Base-by-base conservation (phyloP, 2,329 filamentous ascomycete genomes). In the Trichoderma gracile region DNA sequence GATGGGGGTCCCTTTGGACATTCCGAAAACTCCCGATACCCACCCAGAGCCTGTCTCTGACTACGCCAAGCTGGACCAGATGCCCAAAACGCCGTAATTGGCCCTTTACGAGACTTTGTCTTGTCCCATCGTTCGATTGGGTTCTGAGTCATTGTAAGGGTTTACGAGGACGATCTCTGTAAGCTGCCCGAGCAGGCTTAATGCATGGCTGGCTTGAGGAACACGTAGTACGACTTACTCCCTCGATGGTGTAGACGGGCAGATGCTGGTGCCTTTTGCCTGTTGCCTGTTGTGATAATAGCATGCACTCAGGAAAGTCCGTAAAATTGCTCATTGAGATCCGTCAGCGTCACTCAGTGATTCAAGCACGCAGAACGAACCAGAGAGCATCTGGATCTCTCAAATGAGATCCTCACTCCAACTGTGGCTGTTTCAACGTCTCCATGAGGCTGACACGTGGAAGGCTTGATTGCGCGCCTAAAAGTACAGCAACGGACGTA, bases 1-100 rank as follows among this genome's bases (percentile, higher is more conserved):
- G 61, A 64, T 64, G 61, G 61, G 61, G 61, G 61, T 64, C 25
- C 25, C 43, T 19, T 21, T 46, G 56, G 30, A 14, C n/a, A 43
- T 65, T 43, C 63, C 63, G 63, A 65, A 60, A 60, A 47, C n/a
- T 65, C 50, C 56, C 62, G 65, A 65, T 50, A 53, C 64, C 54
- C 62, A 59, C 42, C 25, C 23, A 15, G 33, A 25, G 10, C 46
- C 27, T 53, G 40, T 53, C 58, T 45, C 15, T 40, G 14, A 46
- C 30, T 5, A 38, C 14, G 61, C 33, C 56, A 40, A 64, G 33
- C 15, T 6, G n/a, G 40, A 56, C 3, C 19, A 55, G 33, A 52
- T 15, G 43, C 47, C 33, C 47, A 45, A 25, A n/a, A 27, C 14
- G 23, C n/a, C 14, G 23, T 45, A n/a, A 45, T 25, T 17, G 3